Conservation (phyloP, 2,329 filamentous ascomycete genomes). For the Calonectria hawksworthii region DNA sequence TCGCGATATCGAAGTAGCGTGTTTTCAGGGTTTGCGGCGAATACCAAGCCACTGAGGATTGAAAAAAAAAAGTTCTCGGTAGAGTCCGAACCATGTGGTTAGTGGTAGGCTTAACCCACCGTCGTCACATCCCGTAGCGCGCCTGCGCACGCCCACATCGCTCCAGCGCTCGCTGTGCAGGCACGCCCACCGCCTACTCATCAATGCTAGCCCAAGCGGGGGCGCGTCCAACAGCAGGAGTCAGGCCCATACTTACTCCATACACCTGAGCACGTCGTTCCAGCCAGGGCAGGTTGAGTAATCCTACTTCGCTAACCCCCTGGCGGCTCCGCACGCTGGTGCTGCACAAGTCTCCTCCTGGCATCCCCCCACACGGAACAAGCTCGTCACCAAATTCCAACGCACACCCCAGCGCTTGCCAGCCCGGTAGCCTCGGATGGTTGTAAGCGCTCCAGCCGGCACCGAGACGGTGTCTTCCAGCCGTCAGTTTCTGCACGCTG, state of each 20-base stretch:
- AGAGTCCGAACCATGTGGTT: slow-evolving; percentile 8
- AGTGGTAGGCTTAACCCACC: background rate
- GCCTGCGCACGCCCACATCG: background rate
- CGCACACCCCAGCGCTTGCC: background rate
- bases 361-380: background rate
- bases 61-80: background rate
- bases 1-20: slow-evolving; percentile 3
- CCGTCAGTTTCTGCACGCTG: background rate
- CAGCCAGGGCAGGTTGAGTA: background rate
- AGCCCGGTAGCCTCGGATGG: slow-evolving; percentile 1
- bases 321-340: slow-evolving; percentile 6
- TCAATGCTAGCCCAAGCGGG: background rate
- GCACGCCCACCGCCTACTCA: background rate
- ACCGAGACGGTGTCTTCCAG: slow-evolving; percentile 5
- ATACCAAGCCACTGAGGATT: background rate
- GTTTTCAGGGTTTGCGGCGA: background rate
- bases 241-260: background rate
- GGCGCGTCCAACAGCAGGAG: background rate
- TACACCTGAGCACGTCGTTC: slow-evolving; percentile 13
- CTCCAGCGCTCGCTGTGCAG: background rate
- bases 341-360: slow-evolving; percentile 6
- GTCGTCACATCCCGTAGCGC: slow-evolving; percentile 3
- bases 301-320: slow-evolving; percentile 9
- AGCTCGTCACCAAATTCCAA: background rate
- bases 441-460: slow-evolving; percentile 10